Percentiles rank a stretch among this genome's conserved stretches.
These are phyloP conservation scores for Chrysanthemum makinoi DNA, from an alignment of 129 eudicot genomes.

Conservation along the genomic window DNA sequence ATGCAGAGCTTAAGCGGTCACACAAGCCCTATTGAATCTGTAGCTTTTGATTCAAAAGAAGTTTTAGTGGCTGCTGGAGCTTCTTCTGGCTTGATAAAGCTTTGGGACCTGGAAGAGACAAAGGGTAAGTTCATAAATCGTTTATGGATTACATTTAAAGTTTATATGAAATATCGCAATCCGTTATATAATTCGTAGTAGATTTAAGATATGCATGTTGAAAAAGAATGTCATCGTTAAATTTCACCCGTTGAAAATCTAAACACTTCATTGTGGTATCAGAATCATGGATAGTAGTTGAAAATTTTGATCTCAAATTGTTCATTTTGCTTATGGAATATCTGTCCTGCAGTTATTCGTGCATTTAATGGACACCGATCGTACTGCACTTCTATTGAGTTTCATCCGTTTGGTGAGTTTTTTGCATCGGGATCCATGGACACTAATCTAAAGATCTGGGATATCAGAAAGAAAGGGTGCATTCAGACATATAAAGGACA, in stretches of 20 bases:
- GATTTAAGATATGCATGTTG: conserved; percentile 12
- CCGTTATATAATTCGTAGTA: conserved; percentile 2
- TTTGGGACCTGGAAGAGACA: conserved; percentile 95
- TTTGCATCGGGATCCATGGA: conserved; percentile 25
- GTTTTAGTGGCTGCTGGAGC: conserved; percentile 90
- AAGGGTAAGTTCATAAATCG: conserved; percentile 50
- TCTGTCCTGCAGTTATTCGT: conserved; percentile 63
- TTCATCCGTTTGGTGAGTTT: conserved; percentile 65
- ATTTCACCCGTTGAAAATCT: neutral
- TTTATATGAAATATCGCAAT: conserved; percentile 4
- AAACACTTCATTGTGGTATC: neutral
- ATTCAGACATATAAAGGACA: conserved; percentile 97
- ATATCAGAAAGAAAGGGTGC: neutral
- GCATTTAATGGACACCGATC: conserved; percentile 45
- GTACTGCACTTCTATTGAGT: conserved; percentile 55
- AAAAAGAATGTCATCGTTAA: conserved; percentile 11
- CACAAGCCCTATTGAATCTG: conserved; percentile 94
- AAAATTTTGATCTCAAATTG: conserved; percentile 11
- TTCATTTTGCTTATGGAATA: neutral
- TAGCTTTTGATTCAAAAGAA: conserved; percentile 81
- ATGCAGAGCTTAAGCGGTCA: conserved; percentile 87
- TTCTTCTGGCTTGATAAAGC: conserved; percentile 77
- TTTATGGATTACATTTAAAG: neutral
- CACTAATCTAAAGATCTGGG: too few species aligned
- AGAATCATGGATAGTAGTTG: neutral